A percentile compares a stretch with the other conserved stretches of the same genome.
Evolutionary conservation across 805 yeast species (phyloP).

Genomic region (Brettanomyces anomalus): DNA sequence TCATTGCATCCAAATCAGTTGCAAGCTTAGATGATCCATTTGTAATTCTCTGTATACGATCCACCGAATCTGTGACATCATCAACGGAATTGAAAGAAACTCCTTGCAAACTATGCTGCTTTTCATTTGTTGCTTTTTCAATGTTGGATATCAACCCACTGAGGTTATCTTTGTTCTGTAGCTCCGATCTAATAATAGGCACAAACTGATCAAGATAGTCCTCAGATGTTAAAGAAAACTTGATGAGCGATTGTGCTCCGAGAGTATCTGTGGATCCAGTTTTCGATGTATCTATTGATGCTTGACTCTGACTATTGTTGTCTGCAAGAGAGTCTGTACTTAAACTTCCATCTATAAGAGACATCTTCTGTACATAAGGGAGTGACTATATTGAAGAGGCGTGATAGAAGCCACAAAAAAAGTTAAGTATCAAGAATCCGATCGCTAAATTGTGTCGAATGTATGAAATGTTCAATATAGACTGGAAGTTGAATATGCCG

Average conservation of each 20-base stretch:
- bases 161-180: slow-evolving; percentile 41
- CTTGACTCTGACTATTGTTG: too few species aligned
- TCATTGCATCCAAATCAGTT: slow-evolving; percentile 46
- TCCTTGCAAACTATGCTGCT: slow-evolving; percentile 54
- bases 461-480: too few species aligned
- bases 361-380: too few species aligned
- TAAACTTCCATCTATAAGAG: too few species aligned
- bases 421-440: too few species aligned
- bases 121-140: slow-evolving; percentile 40
- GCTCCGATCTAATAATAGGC: slow-evolving; percentile 60
- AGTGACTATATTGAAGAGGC: too few species aligned
- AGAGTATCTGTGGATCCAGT: too few species aligned
- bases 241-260: neutral
- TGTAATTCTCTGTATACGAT: slow-evolving; percentile 54
- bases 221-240: slow-evolving; percentile 31
- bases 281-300: too few species aligned
- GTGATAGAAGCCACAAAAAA: too few species aligned
- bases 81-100: slow-evolving; percentile 54
- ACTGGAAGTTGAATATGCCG: too few species aligned
- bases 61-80: slow-evolving; percentile 48
- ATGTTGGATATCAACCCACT: slow-evolving; percentile 47
- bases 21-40: slow-evolving; percentile 47
- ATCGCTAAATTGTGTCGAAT: too few species aligned
- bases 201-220: slow-evolving; percentile 75
- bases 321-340: too few species aligned